A percentile compares a stretch with the other conserved stretches of the same genome.
Evolutionary conservation across 1,139 yeast species (phyloP).

Genomic region (Maudiozyma humilis): DNA sequence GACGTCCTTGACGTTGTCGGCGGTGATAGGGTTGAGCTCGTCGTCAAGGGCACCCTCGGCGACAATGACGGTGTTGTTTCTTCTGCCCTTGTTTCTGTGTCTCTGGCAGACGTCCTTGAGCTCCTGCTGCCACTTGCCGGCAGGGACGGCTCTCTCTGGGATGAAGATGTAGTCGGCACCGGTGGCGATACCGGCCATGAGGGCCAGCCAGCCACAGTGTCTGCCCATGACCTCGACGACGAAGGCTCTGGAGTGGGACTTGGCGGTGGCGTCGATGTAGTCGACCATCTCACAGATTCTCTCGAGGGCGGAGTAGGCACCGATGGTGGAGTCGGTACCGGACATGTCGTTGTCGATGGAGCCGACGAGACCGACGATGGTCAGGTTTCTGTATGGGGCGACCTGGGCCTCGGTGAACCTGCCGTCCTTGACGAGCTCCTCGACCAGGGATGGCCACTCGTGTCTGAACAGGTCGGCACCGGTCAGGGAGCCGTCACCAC

Average conservation of each 20-base stretch:
- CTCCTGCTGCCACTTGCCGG: slow-evolving; percentile 57
- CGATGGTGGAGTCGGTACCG: slow-evolving; percentile 73
- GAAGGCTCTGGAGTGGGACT: slow-evolving; percentile 74
- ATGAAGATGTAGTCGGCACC: slow-evolving; percentile 75
- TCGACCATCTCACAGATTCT: slow-evolving; percentile 72
- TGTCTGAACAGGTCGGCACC: slow-evolving; percentile 74
- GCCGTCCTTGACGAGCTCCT: slow-evolving; percentile 47
- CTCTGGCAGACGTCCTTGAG: slow-evolving; percentile 56
- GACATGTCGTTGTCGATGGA: slow-evolving; percentile 83
- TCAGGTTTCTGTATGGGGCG: slow-evolving; percentile 48
- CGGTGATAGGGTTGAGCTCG: slow-evolving; percentile 55
- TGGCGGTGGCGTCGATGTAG: slow-evolving; percentile 77
- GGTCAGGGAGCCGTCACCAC: slow-evolving; percentile 80
- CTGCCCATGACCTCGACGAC: slow-evolving; percentile 88
- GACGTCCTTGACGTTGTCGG: slow-evolving; percentile 60
- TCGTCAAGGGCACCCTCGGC: slow-evolving; percentile 77
- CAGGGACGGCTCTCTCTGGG: slow-evolving; percentile 66
- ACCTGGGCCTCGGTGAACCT: slow-evolving; percentile 45
- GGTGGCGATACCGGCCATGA: slow-evolving; percentile 77
- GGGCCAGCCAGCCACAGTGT: slow-evolving; percentile 82
- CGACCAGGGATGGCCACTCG: slow-evolving; percentile 70
- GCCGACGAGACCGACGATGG: slow-evolving; percentile 72
- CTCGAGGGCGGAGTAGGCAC: slow-evolving; percentile 70
- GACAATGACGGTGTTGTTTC: slow-evolving; percentile 73
- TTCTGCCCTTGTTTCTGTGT: slow-evolving; percentile 63